Percentiles rank a stretch among this genome's conserved stretches.
Evolutionary conservation across 2,329 filamentous ascomycete species (phyloP).

Genomic region (Coleophoma crateriformis): DNA sequence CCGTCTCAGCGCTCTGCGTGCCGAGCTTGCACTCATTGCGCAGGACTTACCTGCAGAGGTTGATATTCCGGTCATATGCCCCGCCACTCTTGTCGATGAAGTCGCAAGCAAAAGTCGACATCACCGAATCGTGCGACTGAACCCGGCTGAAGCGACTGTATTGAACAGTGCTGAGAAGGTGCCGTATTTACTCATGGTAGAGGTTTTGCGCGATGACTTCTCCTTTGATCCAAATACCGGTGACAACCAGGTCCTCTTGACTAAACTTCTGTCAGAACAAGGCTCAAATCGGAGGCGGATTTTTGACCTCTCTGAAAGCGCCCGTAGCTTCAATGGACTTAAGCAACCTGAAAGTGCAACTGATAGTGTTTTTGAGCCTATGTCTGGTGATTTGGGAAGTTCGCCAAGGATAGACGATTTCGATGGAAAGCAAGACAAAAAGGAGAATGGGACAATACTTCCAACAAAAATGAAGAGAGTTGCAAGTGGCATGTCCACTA

Average conservation of each 20-base stretch:
- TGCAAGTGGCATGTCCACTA: constrained; percentile 56
- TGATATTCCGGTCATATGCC: constrained; percentile 77
- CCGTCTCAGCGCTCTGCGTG: constrained; percentile 72
- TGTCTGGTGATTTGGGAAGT: constrained; percentile 70
- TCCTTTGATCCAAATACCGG: constrained; percentile 71
- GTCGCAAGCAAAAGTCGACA: constrained; percentile 71
- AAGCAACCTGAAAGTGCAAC: constrained; percentile 26
- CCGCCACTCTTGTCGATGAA: constrained; percentile 67
- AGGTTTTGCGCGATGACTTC: constrained; percentile 77
- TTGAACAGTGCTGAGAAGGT: constrained; percentile 84
- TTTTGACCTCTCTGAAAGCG: constrained; percentile 66
- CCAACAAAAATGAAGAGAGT: constrained; percentile 42
- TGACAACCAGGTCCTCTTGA: constrained; percentile 64
- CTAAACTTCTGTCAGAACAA: constrained; percentile 50
- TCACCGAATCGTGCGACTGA: constrained; percentile 77
- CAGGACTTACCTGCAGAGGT: constrained; percentile 80
- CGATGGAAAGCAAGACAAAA: constrained; percentile 39
- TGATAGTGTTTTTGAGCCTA: constrained; percentile 82
- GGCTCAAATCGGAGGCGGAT: constrained; percentile 50
- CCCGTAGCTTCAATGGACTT: constrained; percentile 38
- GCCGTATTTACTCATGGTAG: constrained; percentile 79
- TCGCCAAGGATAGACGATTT: constrained; percentile 61
- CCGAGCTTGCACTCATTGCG: constrained; percentile 74
- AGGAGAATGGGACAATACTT: constrained; percentile 19
- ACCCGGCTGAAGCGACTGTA: constrained; percentile 78